Evolutionary conservation across 805 yeast species (phyloP), one percentile per base, ranked within the genome.

Genomic region (Candida ficus): DNA sequence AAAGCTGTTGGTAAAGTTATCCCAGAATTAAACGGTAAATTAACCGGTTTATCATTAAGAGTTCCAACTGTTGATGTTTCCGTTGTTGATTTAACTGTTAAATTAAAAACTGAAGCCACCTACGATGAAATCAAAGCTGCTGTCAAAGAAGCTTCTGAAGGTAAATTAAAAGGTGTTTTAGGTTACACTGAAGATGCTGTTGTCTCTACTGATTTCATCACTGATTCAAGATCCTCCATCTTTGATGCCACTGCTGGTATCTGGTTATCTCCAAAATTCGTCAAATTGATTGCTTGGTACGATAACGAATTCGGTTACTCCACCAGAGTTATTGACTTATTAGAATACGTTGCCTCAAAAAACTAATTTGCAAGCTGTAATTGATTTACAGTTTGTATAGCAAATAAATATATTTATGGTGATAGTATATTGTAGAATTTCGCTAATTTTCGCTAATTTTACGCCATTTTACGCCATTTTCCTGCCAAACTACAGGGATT

Each of bases 291-390:
- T 60, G 66, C 84, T 45, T 79, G 84, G 85, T 79, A 78, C 72
- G 86, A 79, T 66, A 79, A 79, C 68, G 86, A 79, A 70, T 78
- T 62, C 70, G 85, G 85, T 68, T 79, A 79, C 78, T 76, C 83
- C 56, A 75, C 81, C 71, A 77, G 86, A 75, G 86, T 79, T 53
- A 83, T 78, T 56, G 86, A 79, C 67, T 74, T 79, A 64, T 73
- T 78, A 57, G 72, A 76, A 66, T 77, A 73, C 71, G 77, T 78
- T 61, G 80, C 82, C 14, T 31, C 46, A 27, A 43, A 45, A 37
- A 39, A 42, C 35, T 37, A 41, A 34, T 23, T 18, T 12, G 23
- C 29, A 37, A 29, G 25, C 23, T 37, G 25, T 37, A 30, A 29
- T 29, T 37, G 37, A 34, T 19, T 34, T 34, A 34, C 16, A 26